phyloP scores from a whole-genome alignment of 2,329 filamentous ascomycete genomes.

The Seiridium cupressi region DNA sequence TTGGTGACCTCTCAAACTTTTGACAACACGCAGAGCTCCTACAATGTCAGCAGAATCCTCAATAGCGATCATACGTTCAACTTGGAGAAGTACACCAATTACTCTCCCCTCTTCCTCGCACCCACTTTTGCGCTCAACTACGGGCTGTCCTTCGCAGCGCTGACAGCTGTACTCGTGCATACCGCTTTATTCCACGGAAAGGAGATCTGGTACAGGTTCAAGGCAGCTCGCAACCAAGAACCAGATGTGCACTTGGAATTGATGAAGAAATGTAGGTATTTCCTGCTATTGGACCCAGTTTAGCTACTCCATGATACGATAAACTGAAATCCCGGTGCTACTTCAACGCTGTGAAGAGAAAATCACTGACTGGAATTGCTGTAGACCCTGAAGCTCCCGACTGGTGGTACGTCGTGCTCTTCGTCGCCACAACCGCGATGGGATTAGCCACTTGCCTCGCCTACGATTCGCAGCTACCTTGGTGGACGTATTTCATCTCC shows the following conservation, averaged over 20 bases:
- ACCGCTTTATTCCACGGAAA: conserved; percentile 36
- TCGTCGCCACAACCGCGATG: conserved; percentile 44
- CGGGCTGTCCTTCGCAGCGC: conserved; percentile 51
- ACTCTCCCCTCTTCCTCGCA: conserved; percentile 54
- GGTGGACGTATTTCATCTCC: conserved; percentile 53
- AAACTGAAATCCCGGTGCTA: background rate
- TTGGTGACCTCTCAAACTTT: conserved; percentile 53
- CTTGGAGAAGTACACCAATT: conserved; percentile 47
- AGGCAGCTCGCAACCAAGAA: conserved; percentile 44
- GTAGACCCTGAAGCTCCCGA: conserved; percentile 43
- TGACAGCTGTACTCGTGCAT: conserved; percentile 43
- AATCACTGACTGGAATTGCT: background rate
- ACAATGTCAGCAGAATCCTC: conserved; percentile 52
- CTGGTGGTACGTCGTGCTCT: conserved; percentile 52
- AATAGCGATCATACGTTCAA: conserved; percentile 47
- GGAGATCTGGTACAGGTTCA: conserved; percentile 42
- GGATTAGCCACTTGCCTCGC: conserved; percentile 40
- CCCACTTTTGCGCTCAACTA: conserved; percentile 44
- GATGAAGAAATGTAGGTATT: conserved; percentile 44
- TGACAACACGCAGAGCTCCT: conserved; percentile 53
- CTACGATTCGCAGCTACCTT: conserved; percentile 47
- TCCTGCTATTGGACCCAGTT: too few species aligned
- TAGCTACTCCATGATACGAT: too few species aligned
- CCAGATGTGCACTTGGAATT: conserved; percentile 48
- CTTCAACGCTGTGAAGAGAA: background rate